Base-by-base conservation (phyloP, 371 early-diverging fungal species). In the Syncephalastrum contaminatum region DNA sequence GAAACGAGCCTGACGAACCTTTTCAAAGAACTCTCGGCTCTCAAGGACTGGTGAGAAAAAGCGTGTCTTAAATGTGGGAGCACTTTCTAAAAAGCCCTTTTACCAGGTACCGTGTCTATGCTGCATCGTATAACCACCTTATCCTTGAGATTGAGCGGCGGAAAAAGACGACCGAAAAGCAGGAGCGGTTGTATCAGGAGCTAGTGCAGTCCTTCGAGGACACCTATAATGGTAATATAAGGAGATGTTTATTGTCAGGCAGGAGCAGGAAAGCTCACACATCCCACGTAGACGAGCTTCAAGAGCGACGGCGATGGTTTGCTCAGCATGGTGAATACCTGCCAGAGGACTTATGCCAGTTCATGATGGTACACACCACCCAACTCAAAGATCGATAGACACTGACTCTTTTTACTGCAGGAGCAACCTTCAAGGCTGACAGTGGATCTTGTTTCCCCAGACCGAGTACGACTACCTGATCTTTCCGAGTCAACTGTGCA, bases 301-400 rank as follows among this genome's bases (percentile, higher is more conserved):
- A 74, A 45, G 66, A 77, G 45, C 58, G 75, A 22, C 53, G 54
- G 44, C 49, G 65, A 20, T 77, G 77, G 77, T 61, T 69, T 41
- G 59, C 62, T 4, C 65, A 74, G 24, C 77, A 77, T 53, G 77
- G 74, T 13, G 62, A 70, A 51, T 77, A 72, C 62, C 58, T 77
- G 42, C 77, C 77, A 14, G 67, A 71, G 30, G 75, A 62, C 13
- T 45, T 77, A 8, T 77, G 77, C 53, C 66, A 70, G 12, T 77
- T 77, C 50, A 77, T 77, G 42, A 70, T 66, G 51, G 77, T 72
- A 67, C 49, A 43, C n/a, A 6, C 15, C 16, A 42, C 41, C 10
- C 14, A 3, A 8, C 8, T 25, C 25, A 25, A 41, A 19, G 41
- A 4, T 1, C 3, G 14, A 19, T 15, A 2, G 22, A 40, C 15